Base-by-base conservation (phyloP, 208 protist genomes). In the Leishmania amazonensis region DNA sequence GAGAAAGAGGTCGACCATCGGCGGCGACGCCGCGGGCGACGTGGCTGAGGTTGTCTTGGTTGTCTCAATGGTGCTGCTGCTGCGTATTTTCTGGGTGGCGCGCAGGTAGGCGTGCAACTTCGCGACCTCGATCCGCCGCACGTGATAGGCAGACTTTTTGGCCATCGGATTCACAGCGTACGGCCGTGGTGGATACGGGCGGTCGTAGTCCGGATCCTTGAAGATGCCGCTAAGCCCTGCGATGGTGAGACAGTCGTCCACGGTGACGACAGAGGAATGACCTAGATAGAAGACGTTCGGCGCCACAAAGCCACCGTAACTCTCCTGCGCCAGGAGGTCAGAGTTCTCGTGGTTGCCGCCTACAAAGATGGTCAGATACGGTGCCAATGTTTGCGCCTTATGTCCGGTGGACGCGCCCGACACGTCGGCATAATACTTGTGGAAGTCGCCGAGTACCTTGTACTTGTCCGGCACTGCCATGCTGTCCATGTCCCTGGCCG, bases 201-300 rank as follows among this genome's bases (percentile, higher is more conserved):
- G 80, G 38, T 87, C 68, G 89, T 97, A 98, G 83, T 98, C 95
- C 35, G 79, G 67, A 0, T 76, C 87, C 72, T 98, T 98, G 86
- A 95, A 98, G 80, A 98, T 98, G 47, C 96, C 96, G 73, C 94
- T 97, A 3, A 98, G 79, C 3, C 95, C 94, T 9, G 88, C 93
- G 21, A 98, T 83, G 28, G 85, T 86, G 49, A 98, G 70, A 21
- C 81, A 72, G 35, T 90, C 93, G 78, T 95, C 90, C 58, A 99
- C 97, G 15, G 88, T 85, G 6, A 99, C 86, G 9, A 99, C 97
- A 42, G 98, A 96, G 5, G 95, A 94, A 81, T 97, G 90, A 3
- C 99, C 99, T 38, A 99, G 81, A 84, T 98, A 99, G 89, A 99
- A 99, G 76, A 99, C 99, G 85, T 99, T 99, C 1, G 96, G 97